Evolutionary conservation across 768 basidiomycete species (phyloP).

Genomic region (Grammothele lineata): DNA sequence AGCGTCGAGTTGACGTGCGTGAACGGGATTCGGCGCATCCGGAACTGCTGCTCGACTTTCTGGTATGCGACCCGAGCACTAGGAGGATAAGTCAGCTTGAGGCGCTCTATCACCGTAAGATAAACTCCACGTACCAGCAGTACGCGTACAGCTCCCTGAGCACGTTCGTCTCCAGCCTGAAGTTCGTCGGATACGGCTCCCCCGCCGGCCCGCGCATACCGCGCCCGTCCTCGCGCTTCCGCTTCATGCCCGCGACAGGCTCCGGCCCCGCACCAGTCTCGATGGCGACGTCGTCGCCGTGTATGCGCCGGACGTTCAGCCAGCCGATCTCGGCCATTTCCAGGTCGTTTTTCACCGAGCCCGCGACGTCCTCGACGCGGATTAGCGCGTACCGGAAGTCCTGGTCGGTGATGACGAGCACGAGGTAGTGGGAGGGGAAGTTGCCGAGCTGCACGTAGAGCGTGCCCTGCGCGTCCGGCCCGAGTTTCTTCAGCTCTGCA

Average conservation of each 20-base stretch:
- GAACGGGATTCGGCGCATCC: constrained; percentile 74
- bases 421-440: constrained; percentile 80
- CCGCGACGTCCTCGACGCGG: constrained; percentile 50
- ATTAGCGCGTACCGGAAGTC: constrained; percentile 82
- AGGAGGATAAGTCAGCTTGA: not conserved
- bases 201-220: constrained; percentile 8
- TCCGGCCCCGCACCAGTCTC: constrained; percentile 7
- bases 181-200: constrained; percentile 32
- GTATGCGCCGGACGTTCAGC: constrained; percentile 70
- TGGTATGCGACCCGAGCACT: constrained; percentile 90
- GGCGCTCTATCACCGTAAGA: not conserved
- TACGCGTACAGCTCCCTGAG: constrained; percentile 80
- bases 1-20: constrained; percentile 63
- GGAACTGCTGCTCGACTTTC: constrained; percentile 85
- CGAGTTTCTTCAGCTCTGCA: constrained; percentile 69
- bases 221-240: constrained; percentile 24
- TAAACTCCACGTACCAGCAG: constrained; percentile 61
- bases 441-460: constrained; percentile 76
- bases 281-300: constrained; percentile 19
- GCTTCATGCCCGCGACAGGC: constrained; percentile 23
- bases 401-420: constrained; percentile 74
- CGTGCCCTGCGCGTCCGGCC: constrained; percentile 52
- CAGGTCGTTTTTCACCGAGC: constrained; percentile 55
- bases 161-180: constrained; percentile 68
- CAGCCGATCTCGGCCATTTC: constrained; percentile 76